Evolutionary conservation across 306 rosid genomes (phyloP).

Genomic region (Echinosophora koreensis): DNA sequence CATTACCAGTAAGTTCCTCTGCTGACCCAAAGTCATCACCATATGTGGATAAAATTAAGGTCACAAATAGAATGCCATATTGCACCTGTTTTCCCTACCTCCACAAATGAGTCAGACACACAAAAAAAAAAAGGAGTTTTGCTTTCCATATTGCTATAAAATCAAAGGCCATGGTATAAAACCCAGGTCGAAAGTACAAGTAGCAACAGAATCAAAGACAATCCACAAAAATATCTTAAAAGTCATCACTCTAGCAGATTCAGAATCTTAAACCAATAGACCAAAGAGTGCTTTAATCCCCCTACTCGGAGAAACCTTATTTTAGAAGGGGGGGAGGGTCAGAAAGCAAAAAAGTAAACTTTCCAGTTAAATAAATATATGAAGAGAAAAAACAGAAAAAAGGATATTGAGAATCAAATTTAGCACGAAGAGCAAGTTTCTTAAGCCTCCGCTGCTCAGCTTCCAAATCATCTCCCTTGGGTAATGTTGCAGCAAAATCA

Average conservation of each 20-base stretch:
- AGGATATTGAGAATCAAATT: slow-evolving; percentile 95
- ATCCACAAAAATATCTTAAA: not conserved
- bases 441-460: slow-evolving; percentile 74
- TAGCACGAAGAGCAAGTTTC: slow-evolving; percentile 88
- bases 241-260: not conserved
- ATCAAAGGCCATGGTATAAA: not conserved
- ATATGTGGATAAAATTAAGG: slow-evolving; percentile 79
- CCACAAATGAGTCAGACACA: not conserved
- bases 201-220: not conserved
- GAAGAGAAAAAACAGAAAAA: slow-evolving; percentile 40
- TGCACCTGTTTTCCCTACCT: not conserved
- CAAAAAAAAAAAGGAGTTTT: slow-evolving; percentile 14
- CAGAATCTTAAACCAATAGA: not conserved
- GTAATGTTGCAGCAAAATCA: slow-evolving; percentile 37
- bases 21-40: slow-evolving; percentile 60
- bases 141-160: slow-evolving; percentile 21
- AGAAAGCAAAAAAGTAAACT: slow-evolving; percentile 19
- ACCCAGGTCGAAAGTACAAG: not conserved
- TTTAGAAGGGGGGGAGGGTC: not conserved
- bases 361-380: not conserved
- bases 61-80: slow-evolving; percentile 44
- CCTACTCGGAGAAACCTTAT: not conserved
- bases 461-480: slow-evolving; percentile 59
- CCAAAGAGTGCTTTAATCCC: not conserved
- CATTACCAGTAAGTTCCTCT: slow-evolving; percentile 65